Evolutionary conservation across 805 yeast species (phyloP), one percentile per base, ranked within the genome.

Genomic region (Sugiyamaella marilandica): DNA sequence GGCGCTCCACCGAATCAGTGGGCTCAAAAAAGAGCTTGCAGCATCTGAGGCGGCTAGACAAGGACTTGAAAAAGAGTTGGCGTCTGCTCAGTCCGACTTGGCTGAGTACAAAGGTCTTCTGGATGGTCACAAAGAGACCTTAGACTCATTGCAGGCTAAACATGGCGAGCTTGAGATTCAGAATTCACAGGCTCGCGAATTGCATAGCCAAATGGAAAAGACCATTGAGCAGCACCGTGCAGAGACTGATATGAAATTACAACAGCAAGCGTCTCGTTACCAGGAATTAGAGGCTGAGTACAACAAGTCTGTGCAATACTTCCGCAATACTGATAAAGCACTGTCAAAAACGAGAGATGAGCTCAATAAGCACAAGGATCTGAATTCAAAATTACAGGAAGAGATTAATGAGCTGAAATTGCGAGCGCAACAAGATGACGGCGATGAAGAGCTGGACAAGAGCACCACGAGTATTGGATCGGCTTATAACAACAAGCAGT

Each of bases 251-350:
- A 52, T 62, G 26, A 16, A 34, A 33, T 16, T 39, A 33, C 45
- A 9, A 33, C 54, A 65, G 51, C 56, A 62, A 58, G 63, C 64
- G 33, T 49, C 59, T 0, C 71, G 70, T 52, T 62, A 72, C 45
- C 53, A 54, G 14, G 74, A 73, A 31, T 63, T 81, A 46, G 92
- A 88, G 67, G 78, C 72, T 5, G 84, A 85, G 62, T 88, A 87
- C 70, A 79, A 79, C 57, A 82, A 83, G 61, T 85, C 94, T 0
- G 68, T 87, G 51, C 82, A 80, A 56, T 81, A 88, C 21, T 84
- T 87, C 32, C 81, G 80, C 59, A 87, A 83, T 65, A 83, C 92
- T 11, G 83, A 85, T 52, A 80, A 78, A 56, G 96, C 96, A 0
- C 75, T 90, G 51, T 80, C 80, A 45, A 63, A 83, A 58, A 84